These are phyloP conservation scores for Alopecurus myosuroides DNA, from an alignment of 176 grass and related monocot genomes.

Conservation along the genomic window DNA sequence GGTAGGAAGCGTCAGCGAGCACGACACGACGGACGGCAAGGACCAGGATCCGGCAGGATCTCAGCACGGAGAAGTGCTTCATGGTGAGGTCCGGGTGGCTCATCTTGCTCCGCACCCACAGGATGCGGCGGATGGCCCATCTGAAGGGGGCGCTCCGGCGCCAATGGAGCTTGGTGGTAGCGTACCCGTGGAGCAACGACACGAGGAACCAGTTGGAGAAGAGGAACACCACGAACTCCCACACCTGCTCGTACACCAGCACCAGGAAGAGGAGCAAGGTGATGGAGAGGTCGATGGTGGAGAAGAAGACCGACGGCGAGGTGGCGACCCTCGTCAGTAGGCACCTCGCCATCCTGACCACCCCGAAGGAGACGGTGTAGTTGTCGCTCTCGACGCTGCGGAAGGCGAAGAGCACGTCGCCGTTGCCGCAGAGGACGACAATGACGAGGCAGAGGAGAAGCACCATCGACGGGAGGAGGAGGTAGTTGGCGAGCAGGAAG, in stretches of 20 bases:
- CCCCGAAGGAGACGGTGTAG: not conserved
- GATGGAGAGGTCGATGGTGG: slow-evolving; percentile 2
- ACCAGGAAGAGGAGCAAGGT: slow-evolving; percentile 2
- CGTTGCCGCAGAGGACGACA: not conserved
- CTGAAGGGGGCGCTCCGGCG: not conserved
- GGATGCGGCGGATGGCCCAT: not conserved
- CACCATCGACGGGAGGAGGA: not conserved
- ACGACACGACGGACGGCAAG: too few relatives aligned
- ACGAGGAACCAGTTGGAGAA: slow-evolving; percentile 33
- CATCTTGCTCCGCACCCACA: not conserved
- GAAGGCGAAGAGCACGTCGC: not conserved
- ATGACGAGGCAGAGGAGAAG: not conserved
- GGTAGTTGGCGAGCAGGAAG: not conserved
- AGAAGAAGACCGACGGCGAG: not conserved
- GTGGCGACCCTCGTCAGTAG: not conserved
- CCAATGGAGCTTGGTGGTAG: not conserved
- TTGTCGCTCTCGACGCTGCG: not conserved
- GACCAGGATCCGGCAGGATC: not conserved
- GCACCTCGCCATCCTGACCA: not conserved
- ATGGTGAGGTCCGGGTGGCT: not conserved
- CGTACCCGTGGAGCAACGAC: not conserved
- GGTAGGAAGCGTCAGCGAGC: not conserved
- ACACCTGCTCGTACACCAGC: not conserved
- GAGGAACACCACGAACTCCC: slow-evolving; percentile 21
- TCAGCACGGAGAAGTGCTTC: slow-evolving; percentile 1